phyloP scores from a whole-genome alignment of 108 stramenopile species.

The Stephanodiscus triporus region DNA sequence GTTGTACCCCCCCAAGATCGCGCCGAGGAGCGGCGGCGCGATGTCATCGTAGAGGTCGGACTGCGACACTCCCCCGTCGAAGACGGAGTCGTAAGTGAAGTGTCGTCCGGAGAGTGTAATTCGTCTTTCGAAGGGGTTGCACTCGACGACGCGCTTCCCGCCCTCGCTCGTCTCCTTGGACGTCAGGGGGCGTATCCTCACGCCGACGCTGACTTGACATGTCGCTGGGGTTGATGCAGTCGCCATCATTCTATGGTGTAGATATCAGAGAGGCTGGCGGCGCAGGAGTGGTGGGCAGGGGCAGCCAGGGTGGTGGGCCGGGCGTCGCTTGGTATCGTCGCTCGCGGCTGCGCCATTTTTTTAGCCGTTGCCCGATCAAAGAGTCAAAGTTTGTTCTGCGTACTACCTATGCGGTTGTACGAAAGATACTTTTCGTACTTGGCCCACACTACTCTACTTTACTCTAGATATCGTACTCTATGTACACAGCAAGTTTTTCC shows the following conservation, averaged over 20 bases:
- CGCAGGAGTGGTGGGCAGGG: no score
- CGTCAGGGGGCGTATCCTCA: constrained; percentile 76
- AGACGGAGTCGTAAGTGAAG: constrained; percentile 86
- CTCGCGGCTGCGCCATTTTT: no score
- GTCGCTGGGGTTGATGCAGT: not conserved
- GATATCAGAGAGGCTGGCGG: no score
- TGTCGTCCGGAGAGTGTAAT: constrained; percentile 56
- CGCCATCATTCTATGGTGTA: constrained; percentile 5
- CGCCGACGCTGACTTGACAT: constrained; percentile 71
- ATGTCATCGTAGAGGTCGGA: constrained; percentile 70
- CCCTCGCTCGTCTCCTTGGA: constrained; percentile 66
- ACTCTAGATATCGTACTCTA: no score
- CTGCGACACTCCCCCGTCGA: constrained; percentile 56
- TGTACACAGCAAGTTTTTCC: no score
- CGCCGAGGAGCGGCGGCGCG: constrained; percentile 63
- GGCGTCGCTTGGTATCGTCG: no score
- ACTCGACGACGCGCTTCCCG: constrained; percentile 56
- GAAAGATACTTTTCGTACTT: no score
- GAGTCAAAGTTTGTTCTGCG: no score
- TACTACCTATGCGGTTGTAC: no score
- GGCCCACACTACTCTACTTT: no score
- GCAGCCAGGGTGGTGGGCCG: no score
- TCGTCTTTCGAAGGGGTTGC: constrained; percentile 32
- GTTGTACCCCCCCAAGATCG: constrained; percentile 88
- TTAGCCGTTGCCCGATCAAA: no score